These are phyloP conservation scores for Russula vinacea DNA, from an alignment of 768 basidiomycete genomes.

Conservation along the genomic window DNA sequence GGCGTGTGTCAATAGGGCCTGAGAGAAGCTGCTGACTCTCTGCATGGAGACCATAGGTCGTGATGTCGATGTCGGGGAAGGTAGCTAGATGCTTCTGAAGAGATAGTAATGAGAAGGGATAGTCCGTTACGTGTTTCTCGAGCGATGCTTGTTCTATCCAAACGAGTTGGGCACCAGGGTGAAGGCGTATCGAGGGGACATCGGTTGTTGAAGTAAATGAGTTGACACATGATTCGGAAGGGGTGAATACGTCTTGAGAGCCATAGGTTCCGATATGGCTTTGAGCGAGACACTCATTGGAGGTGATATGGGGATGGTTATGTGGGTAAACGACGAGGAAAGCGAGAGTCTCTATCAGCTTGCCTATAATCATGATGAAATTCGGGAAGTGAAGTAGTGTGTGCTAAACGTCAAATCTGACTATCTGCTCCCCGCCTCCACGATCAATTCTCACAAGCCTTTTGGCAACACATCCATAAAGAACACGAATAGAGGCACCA, in stretches of 20 bases:
- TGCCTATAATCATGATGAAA: constrained; percentile 22
- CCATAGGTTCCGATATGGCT: constrained; percentile 58
- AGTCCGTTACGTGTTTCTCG: constrained; percentile 37
- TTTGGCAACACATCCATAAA: constrained; percentile 82
- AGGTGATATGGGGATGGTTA: constrained; percentile 39
- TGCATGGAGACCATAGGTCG: constrained; percentile 5
- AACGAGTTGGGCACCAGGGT: constrained; percentile 33
- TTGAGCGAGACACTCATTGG: constrained; percentile 45
- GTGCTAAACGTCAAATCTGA: constrained; percentile 59
- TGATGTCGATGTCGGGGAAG: constrained; percentile 22
- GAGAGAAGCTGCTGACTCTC: constrained; percentile 17
- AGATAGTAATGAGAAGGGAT: constrained; percentile 17
- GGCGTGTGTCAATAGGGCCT: constrained; percentile 31
- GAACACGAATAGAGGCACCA: constrained; percentile 50
- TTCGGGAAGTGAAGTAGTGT: background rate
- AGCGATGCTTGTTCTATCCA: constrained; percentile 48
- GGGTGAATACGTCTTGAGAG: constrained; percentile 49
- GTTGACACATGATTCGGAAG: constrained; percentile 43
- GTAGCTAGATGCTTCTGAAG: constrained; percentile 17
- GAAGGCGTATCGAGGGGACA: constrained; percentile 27
- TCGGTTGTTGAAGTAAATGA: constrained; percentile 1
- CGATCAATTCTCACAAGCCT: constrained; percentile 73
- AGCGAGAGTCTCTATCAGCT: constrained; percentile 24
- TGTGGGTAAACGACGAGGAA: constrained; percentile 47
- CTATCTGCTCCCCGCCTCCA: constrained; percentile 68